phyloP scores from a whole-genome alignment of 108 stramenopile genomes.

The Cyclostephanos invisitatus region DNA sequence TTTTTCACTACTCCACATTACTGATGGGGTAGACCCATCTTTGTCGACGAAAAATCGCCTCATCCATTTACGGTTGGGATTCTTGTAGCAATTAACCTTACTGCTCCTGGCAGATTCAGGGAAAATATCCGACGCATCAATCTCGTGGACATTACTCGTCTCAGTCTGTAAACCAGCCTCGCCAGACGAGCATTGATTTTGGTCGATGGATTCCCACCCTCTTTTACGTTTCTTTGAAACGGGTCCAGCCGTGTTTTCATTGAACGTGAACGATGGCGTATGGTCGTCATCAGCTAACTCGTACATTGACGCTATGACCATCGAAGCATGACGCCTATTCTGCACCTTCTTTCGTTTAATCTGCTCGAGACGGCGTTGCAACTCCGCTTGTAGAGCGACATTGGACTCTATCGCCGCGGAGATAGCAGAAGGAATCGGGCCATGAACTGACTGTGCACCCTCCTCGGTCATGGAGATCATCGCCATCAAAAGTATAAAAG shows the following conservation, averaged over 20 bases:
- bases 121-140: neutral
- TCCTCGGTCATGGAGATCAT: too few species aligned
- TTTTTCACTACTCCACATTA: constrained; percentile 25
- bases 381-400: constrained; percentile 30
- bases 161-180: neutral
- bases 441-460: neutral
- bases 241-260: neutral
- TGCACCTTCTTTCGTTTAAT: constrained; percentile 21
- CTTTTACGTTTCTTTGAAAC: neutral
- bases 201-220: neutral
- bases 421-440: constrained; percentile 37
- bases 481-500: too few species aligned
- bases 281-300: constrained; percentile 3
- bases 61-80: constrained; percentile 53
- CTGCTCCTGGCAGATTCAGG: neutral
- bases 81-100: constrained; percentile 18
- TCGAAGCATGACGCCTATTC: constrained; percentile 35
- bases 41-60: constrained; percentile 58
- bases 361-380: constrained; percentile 29
- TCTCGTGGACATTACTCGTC: neutral
- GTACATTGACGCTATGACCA: constrained; percentile 23
- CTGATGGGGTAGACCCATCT: constrained; percentile 46
- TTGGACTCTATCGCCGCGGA: constrained; percentile 33
- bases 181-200: neutral
- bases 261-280: neutral